These are phyloP conservation scores for Lipomyces spencermartinsiae DNA, from an alignment of 805 yeast genomes.

Conservation along the genomic window DNA sequence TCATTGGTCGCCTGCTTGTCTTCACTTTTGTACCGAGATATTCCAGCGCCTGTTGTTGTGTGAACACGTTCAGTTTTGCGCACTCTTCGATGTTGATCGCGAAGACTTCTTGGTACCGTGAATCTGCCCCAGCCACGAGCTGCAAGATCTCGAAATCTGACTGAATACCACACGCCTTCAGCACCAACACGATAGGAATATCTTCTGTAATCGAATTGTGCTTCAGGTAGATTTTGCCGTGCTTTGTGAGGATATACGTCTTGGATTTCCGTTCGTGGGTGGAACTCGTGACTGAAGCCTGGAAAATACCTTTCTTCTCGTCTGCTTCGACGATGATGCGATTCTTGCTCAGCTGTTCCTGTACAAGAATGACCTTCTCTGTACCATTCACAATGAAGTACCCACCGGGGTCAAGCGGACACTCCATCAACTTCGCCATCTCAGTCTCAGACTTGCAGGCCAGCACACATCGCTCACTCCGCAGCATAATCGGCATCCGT, in stretches of 20 bases:
- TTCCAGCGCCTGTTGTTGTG: conserved; percentile 93
- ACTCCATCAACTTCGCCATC: conserved; percentile 90
- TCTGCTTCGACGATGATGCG: conserved; percentile 98
- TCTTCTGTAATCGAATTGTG: conserved; percentile 97
- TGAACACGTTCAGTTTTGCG: conserved; percentile 78
- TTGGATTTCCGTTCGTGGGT: conserved; percentile 98
- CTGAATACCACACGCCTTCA: conserved; percentile 93
- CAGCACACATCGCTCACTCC: conserved; percentile 89
- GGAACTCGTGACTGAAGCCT: conserved; percentile 96
- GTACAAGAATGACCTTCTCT: conserved; percentile 94
- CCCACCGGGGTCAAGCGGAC: conserved; percentile 99
- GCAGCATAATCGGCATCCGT: conserved; percentile 97
- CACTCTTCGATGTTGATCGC: conserved; percentile 95
- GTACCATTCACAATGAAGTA: conserved; percentile 98
- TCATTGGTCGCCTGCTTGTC: conserved; percentile 84
- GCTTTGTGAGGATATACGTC: conserved; percentile 92
- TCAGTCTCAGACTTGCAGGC: conserved; percentile 76
- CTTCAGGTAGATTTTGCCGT: conserved; percentile 85
- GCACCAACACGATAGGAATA: conserved; percentile 87
- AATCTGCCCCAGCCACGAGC: conserved; percentile 88
- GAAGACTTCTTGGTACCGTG: conserved; percentile 88
- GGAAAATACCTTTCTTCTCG: conserved; percentile 90
- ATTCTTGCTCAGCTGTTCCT: conserved; percentile 94
- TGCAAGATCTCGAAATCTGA: conserved; percentile 94
- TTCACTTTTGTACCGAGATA: conserved; percentile 90